These are phyloP conservation scores for Crucibulum laeve DNA, from an alignment of 768 basidiomycete genomes.

Conservation along the genomic window DNA sequence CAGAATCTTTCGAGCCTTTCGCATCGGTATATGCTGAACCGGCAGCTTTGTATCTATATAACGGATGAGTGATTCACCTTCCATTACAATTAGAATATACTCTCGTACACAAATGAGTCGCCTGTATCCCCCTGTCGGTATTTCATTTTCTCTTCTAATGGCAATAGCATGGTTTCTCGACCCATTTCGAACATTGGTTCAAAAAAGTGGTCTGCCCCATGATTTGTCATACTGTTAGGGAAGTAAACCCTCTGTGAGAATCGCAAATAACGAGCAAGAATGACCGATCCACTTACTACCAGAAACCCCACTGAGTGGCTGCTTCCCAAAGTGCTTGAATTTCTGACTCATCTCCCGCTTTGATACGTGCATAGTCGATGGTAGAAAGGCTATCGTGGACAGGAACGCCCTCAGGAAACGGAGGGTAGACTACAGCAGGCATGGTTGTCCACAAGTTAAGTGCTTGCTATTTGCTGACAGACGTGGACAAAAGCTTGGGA, in stretches of 20 bases:
- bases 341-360: constrained; percentile 33
- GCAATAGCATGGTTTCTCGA: constrained; percentile 42
- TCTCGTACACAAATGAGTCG: constrained; percentile 25
- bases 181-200: constrained; percentile 50
- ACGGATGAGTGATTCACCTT: constrained; percentile 2
- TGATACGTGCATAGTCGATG: constrained; percentile 44
- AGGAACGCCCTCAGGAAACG: constrained; percentile 46
- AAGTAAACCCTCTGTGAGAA: neutral
- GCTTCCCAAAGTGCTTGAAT: constrained; percentile 46
- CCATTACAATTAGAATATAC: constrained; percentile 4
- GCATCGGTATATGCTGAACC: constrained; percentile 57
- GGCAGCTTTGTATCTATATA: constrained; percentile 44
- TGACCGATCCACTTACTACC: constrained; percentile 41
- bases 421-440: constrained; percentile 11
- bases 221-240: constrained; percentile 43
- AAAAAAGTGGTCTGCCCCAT: constrained; percentile 39
- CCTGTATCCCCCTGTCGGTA: constrained; percentile 49
- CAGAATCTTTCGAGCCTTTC: constrained; percentile 45
- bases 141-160: constrained; percentile 48
- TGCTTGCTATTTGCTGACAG: too few relatives aligned
- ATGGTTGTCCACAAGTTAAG: too few relatives aligned
- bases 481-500: too few relatives aligned
- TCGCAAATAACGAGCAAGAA: constrained; percentile 3
- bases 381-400: constrained; percentile 49
- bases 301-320: constrained; percentile 52